These are phyloP conservation scores for Viola odorata DNA, from an alignment of 345 rosid genomes.

Conservation along the genomic window DNA sequence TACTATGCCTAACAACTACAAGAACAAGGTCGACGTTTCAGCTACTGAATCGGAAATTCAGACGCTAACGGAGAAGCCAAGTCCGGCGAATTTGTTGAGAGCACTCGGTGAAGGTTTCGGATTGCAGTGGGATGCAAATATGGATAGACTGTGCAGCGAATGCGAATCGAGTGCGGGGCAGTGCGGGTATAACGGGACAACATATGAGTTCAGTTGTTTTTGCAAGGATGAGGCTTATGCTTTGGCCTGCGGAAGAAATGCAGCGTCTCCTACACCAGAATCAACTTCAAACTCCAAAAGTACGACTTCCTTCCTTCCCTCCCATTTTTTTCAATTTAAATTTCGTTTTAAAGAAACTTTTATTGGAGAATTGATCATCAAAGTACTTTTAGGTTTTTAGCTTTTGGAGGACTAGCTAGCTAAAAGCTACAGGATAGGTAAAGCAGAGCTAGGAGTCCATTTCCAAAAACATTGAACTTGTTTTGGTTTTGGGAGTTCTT, in stretches of 20 bases:
- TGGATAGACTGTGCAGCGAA: constrained; percentile 3
- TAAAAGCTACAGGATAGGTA: too few relatives aligned
- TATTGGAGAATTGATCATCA: too few relatives aligned
- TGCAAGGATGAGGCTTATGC: neutral
- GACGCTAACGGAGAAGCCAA: rapidly evolving
- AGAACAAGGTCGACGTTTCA: constrained; percentile 8
- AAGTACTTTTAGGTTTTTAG: too few relatives aligned
- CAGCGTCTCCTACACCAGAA: too few relatives aligned
- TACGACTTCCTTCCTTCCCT: neutral
- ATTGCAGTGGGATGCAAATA: constrained; percentile 10
- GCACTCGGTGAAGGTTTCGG: constrained; percentile 25
- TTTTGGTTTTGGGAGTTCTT: too few relatives aligned
- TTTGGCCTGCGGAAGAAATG: neutral
- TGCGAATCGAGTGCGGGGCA: constrained; percentile 22
- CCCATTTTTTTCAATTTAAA: neutral
- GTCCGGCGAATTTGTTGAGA: neutral
- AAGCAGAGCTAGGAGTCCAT: too few relatives aligned
- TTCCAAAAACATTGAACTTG: too few relatives aligned
- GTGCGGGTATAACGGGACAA: constrained; percentile 24
- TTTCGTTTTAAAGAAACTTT: neutral
- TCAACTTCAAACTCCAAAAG: neutral
- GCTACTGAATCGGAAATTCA: neutral
- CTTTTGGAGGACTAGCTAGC: too few relatives aligned
- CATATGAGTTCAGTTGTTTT: constrained; percentile 22
- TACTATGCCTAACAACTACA: neutral